Conservation (phyloP, 768 basidiomycete genomes). For the Naganishia randhawae region DNA sequence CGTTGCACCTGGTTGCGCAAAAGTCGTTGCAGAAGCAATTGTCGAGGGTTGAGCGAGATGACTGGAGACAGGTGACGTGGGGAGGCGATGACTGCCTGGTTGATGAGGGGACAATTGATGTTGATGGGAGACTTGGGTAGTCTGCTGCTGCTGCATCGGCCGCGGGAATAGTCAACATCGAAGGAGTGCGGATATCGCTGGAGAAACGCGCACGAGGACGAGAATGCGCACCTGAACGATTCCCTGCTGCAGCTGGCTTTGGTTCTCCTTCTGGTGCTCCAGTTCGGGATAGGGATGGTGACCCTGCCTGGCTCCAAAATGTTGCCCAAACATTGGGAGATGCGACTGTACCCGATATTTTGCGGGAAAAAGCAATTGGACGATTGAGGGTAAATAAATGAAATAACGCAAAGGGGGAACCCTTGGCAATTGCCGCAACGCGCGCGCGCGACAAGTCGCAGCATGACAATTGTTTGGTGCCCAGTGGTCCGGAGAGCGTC, state of each 20-base stretch:
- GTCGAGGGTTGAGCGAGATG: not conserved
- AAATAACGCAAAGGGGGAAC: not conserved
- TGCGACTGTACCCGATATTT: not conserved
- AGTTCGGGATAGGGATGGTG: not conserved
- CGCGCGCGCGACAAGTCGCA: not conserved
- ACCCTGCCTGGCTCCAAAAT: not conserved
- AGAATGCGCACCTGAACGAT: slow-evolving; percentile 2
- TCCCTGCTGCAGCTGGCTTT: not conserved
- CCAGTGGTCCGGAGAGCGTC: not conserved
- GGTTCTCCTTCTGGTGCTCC: not conserved
- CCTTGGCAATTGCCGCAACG: not conserved
- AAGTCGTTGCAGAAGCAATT: not conserved
- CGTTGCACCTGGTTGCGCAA: not conserved
- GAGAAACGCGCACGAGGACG: not conserved
- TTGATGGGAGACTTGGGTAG: not conserved
- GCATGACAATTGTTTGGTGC: not conserved
- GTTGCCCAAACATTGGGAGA: not conserved
- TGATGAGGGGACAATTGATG: not conserved
- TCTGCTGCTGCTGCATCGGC: not conserved
- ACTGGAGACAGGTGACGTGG: not conserved
- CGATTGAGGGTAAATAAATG: not conserved
- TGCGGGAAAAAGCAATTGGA: not conserved
- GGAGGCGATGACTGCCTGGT: not conserved
- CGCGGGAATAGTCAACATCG: not conserved
- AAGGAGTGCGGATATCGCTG: not conserved